phyloP scores from a whole-genome alignment of 164 flowering plant species.

The Kalanchoe fedtschenkoi region DNA sequence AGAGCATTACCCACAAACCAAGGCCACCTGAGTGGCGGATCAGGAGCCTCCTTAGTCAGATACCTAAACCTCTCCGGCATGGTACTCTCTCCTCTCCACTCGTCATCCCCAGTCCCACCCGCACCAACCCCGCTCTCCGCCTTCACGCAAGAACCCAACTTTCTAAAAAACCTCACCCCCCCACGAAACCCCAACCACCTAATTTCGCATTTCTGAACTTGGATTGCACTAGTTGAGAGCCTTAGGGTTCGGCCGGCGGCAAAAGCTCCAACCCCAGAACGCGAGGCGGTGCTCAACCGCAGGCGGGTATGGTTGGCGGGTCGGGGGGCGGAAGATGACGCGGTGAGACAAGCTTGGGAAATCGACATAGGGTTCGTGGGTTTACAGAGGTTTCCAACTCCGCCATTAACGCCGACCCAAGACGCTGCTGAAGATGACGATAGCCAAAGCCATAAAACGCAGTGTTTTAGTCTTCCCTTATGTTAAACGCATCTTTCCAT shows the following conservation, averaged over 20 bases:
- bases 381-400: background rate
- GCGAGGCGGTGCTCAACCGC: background rate
- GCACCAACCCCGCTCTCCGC: constrained; percentile 12
- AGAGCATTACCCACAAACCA: constrained; percentile 51
- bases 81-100: constrained; percentile 39
- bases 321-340: too few relatives aligned
- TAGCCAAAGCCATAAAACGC: background rate
- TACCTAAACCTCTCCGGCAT: constrained; percentile 60
- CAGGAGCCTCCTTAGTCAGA: constrained; percentile 66
- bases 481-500: too few relatives aligned
- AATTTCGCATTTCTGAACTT: background rate
- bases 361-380: background rate
- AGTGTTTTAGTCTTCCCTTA: too few relatives aligned
- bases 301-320: background rate
- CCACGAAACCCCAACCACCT: constrained; percentile 8
- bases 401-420: background rate
- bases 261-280: background rate
- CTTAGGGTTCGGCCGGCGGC: background rate
- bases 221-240: background rate
- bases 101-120: constrained; percentile 33
- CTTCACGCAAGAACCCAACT: constrained; percentile 10
- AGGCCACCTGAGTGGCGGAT: constrained; percentile 68
- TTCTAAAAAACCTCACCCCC: constrained; percentile 5
- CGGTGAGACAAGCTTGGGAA: background rate
- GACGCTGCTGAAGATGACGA: background rate